Conservation (phyloP, 2,329 filamentous ascomycete genomes). For the Pseudofabraea citricarpa region DNA sequence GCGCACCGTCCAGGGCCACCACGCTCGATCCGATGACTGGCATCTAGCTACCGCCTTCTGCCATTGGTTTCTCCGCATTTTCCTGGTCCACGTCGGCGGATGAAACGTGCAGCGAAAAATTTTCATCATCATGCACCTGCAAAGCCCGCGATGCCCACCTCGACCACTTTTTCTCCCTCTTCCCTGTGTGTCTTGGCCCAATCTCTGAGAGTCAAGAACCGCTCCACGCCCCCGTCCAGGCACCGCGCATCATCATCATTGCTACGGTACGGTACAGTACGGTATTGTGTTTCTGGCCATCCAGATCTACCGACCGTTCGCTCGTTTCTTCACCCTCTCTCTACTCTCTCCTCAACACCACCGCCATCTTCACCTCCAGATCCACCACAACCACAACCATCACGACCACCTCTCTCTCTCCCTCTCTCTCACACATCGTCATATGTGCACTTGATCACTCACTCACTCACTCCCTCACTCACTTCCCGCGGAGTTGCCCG, state of each 20-base stretch:
- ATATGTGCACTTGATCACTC: no score
- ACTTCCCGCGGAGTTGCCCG: background rate
- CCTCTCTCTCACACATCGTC: background rate
- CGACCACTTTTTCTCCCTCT: background rate
- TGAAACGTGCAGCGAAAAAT: slow-evolving; percentile 3
- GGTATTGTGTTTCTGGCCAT: no score
- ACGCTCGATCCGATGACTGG: background rate
- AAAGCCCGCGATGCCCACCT: background rate
- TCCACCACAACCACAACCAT: background rate
- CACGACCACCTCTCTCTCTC: background rate
- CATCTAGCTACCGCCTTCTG: background rate
- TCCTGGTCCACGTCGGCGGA: slow-evolving; percentile 3
- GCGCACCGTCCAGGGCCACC: background rate
- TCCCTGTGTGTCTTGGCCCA: background rate
- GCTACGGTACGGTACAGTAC: no score
- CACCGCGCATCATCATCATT: no score
- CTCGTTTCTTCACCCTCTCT: no score
- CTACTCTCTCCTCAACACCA: no score
- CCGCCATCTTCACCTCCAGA: background rate
- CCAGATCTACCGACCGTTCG: no score
- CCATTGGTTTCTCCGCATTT: slow-evolving; percentile 16
- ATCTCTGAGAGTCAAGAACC: no score
- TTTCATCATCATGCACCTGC: slow-evolving; percentile 1
- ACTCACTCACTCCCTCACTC: background rate
- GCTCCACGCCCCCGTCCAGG: no score